A percentile compares a stretch with the other conserved stretches of the same genome.
Evolutionary conservation across 2,329 filamentous ascomycete genomes (phyloP).

Genomic region (Fonsecaea pedrosoi): DNA sequence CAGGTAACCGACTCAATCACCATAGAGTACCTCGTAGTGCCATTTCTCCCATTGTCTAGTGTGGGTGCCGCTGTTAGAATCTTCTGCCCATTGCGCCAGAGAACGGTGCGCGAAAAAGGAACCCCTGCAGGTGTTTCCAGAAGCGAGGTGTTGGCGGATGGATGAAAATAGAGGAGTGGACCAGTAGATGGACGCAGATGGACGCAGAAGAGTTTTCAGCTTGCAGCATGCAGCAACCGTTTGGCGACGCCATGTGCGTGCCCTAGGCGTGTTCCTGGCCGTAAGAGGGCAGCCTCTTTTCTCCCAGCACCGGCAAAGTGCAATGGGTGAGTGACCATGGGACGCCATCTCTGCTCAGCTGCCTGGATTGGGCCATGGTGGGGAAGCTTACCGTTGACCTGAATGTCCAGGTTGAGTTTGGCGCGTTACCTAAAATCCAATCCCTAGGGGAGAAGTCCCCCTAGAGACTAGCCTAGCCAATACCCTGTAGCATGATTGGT

Average conservation of each 20-base stretch:
- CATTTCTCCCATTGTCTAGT: not conserved
- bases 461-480: not conserved
- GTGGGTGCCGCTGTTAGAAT: not conserved
- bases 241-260: constrained; percentile 14
- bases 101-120: constrained; percentile 6
- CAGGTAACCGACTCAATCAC: constrained; percentile 25
- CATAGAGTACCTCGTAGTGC: constrained; percentile 5
- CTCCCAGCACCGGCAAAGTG: not conserved
- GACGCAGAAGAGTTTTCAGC: constrained; percentile 21
- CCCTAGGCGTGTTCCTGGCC: constrained; percentile 23
- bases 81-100: not conserved
- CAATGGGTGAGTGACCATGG: constrained; percentile 9
- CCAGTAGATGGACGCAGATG: constrained; percentile 10
- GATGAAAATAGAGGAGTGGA: constrained; percentile 30
- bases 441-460: not conserved
- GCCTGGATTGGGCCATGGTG: constrained; percentile 21
- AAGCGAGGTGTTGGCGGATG: constrained; percentile 27
- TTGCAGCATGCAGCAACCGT: constrained; percentile 23
- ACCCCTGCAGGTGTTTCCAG: constrained; percentile 18
- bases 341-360: constrained; percentile 27
- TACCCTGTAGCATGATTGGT: constrained; percentile 14
- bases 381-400: constrained; percentile 22
- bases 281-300: constrained; percentile 17
- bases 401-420: constrained; percentile 5
- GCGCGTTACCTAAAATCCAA: not conserved